Evolutionary conservation across 331 rosid species (phyloP), one percentile per base, ranked within the genome.

Genomic region (Quercus lobata): DNA sequence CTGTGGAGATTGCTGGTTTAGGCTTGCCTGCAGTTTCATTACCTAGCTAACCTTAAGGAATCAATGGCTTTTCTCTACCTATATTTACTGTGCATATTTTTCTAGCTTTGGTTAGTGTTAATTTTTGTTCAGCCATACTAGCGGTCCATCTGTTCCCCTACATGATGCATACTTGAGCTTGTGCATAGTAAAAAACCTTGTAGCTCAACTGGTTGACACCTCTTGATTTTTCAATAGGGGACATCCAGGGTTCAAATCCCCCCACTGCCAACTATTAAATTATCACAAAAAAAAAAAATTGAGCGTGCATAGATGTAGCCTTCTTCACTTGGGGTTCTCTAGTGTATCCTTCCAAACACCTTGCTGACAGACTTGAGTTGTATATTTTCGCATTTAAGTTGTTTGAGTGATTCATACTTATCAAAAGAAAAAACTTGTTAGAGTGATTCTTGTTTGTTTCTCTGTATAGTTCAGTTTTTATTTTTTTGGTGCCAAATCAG

Each of bases 11-110:
- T 85, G 94, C 97, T 79, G 79, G 89, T 60, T 80, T 92, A 87
- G 94, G 97, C 52, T 90, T 94, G 87, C 98, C 92, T 76, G 97
- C 93, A 63, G 79, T 94, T 78, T 90, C 94, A 56, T 90, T 57
- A 5, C 5, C 24, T 19, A 4, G 34, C 68, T 17, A 60, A 60
- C 21, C 3, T 60, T 12, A 60, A 14, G 46, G 71, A 27, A 65
- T 30, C 71, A 29, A 17, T 17, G 32, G 66, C 35, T 65, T 4
- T 22, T 6, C 46, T 65, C 11, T 15, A 11, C 70, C 71, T 61
- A 14, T 15, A 15, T 61, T 61, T 34, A 32, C 8, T 14, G 7
- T 19, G 14, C 69, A 14, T 61, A 34, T 34, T 34, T 34, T 34
- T 1, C 0, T 6, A 0, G 37, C 41, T 35, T 35, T 35, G 2